phyloP scores from a whole-genome alignment of 192 early-diverging fungal genomes.

The Helicostylum pulchrum region DNA sequence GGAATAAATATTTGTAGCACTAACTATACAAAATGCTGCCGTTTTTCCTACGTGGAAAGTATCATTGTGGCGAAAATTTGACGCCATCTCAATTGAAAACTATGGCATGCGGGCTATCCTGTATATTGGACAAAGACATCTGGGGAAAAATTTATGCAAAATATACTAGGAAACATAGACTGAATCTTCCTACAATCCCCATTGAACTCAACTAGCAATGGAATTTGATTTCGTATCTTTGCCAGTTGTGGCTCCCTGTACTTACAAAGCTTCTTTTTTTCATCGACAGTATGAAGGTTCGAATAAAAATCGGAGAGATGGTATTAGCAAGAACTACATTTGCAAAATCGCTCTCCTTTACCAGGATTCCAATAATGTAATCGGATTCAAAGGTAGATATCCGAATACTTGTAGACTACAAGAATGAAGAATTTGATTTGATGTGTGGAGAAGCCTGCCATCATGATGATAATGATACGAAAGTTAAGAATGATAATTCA shows the following conservation, averaged over 20 bases:
- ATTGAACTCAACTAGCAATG: too few relatives aligned
- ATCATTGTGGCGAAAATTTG: neutral
- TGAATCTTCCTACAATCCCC: too few relatives aligned
- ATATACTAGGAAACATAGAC: too few relatives aligned
- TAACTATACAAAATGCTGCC: conserved; percentile 4
- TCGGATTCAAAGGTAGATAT: conserved; percentile 11
- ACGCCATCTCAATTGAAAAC: too few relatives aligned
- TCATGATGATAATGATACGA: neutral
- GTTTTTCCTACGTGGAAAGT: neutral
- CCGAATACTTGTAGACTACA: neutral
- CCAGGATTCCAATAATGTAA: neutral
- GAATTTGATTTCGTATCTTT: too few relatives aligned
- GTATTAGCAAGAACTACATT: neutral
- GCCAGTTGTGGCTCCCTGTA: neutral
- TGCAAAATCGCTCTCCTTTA: neutral
- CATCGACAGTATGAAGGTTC: neutral
- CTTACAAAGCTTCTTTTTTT: neutral
- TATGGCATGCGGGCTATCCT: too few relatives aligned
- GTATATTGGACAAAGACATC: too few relatives aligned
- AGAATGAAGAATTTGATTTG: neutral
- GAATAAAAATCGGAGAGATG: neutral
- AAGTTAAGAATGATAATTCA: neutral
- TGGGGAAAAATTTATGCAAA: too few relatives aligned
- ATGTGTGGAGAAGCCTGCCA: neutral
- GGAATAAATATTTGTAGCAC: conserved; percentile 5